These are phyloP conservation scores for Phaffomyces opuntiae DNA, from an alignment of 805 yeast species.

Conservation along the genomic window DNA sequence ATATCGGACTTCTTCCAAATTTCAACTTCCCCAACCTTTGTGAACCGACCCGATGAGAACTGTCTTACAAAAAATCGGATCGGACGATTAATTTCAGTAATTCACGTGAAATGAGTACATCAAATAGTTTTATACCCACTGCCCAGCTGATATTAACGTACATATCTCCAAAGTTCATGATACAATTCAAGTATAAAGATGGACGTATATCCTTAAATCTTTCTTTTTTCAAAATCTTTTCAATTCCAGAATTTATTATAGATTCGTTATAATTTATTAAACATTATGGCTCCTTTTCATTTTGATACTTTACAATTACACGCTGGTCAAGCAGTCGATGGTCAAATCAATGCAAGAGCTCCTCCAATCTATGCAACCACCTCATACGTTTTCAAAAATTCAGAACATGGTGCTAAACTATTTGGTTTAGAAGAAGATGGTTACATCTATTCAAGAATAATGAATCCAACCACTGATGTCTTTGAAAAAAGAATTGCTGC, in stretches of 20 bases:
- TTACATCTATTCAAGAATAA: slow-evolving; percentile 80
- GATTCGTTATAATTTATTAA: background rate
- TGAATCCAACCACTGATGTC: slow-evolving; percentile 89
- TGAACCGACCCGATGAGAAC: background rate
- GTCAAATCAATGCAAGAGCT: slow-evolving; percentile 61
- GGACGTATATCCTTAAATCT: background rate
- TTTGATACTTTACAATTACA: slow-evolving; percentile 91
- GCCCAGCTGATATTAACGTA: background rate
- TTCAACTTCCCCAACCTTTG: background rate
- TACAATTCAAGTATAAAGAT: too few relatives aligned
- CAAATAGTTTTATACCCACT: background rate
- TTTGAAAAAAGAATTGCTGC: slow-evolving; percentile 88
- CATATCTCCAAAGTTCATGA: too few relatives aligned
- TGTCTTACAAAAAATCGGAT: background rate
- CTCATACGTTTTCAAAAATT: slow-evolving; percentile 80
- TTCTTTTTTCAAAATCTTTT: background rate
- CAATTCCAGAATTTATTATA: background rate
- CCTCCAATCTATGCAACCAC: slow-evolving; percentile 91
- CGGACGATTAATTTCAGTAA: background rate
- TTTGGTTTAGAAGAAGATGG: slow-evolving; percentile 83
- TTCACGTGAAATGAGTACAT: slow-evolving; percentile 2
- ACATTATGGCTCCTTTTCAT: slow-evolving; percentile 38
- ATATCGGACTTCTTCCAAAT: too few relatives aligned
- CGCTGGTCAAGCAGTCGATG: slow-evolving; percentile 81
- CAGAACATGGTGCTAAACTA: slow-evolving; percentile 87